Conservation (phyloP, 148 eudicot genomes). For the Spergularia bocconei region DNA sequence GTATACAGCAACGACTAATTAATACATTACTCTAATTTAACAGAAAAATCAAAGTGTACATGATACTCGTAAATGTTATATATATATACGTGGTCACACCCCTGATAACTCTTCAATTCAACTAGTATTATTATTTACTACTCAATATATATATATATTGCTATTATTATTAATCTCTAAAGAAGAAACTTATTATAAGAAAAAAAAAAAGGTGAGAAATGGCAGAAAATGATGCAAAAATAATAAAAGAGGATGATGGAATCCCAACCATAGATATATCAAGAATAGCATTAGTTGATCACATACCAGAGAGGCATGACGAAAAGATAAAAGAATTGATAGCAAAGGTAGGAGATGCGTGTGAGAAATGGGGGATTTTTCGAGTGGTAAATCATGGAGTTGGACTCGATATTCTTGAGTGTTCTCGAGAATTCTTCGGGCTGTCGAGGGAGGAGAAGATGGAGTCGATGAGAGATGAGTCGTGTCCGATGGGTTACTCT, state of each 20-base stretch:
- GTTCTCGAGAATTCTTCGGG: background rate
- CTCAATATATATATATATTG: too few relatives aligned
- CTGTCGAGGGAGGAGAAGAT: conserved; percentile 11
- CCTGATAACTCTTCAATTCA: too few relatives aligned
- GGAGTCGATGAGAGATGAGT: background rate
- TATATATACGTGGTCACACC: too few relatives aligned
- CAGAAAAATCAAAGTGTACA: too few relatives aligned
- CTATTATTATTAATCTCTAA: too few relatives aligned
- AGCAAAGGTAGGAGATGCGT: conserved; percentile 1
- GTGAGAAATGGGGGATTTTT: conserved; percentile 13
- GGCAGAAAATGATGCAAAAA: background rate
- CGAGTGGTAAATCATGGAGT: conserved; percentile 12
- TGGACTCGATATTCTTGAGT: background rate
- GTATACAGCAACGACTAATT: too few relatives aligned
- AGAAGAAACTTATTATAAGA: too few relatives aligned
- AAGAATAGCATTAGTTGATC: background rate
- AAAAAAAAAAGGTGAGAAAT: background rate
- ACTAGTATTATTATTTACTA: too few relatives aligned
- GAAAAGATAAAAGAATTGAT: background rate
- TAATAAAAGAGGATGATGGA: background rate
- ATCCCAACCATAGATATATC: conserved; percentile 9
- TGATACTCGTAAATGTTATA: too few relatives aligned
- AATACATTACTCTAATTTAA: too few relatives aligned
- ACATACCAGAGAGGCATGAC: background rate
- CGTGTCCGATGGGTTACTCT: conserved; percentile 12